Evolutionary conservation across 2,329 filamentous ascomycete species (phyloP), one percentile per base, ranked within the genome.

Genomic region (Alternaria sp.): DNA sequence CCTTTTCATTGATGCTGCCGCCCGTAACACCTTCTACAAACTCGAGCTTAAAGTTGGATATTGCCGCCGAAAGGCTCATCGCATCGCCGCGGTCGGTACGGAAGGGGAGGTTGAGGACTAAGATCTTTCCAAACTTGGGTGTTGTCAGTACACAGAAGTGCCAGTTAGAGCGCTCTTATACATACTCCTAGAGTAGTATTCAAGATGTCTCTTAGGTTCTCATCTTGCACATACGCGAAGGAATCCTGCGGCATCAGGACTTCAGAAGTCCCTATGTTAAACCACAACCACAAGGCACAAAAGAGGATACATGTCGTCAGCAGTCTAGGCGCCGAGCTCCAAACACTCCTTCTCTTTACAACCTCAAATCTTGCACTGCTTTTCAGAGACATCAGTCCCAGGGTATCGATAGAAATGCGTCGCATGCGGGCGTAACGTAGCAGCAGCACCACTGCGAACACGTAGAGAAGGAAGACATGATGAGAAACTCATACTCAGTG

Each of bases 11-110:
- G 58, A 73, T 73, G 39, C 64, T 67, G 5, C 65, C 69, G 29
- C 80, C 81, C 7, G 75, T 75, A 0, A 84, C 76, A 6, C 83
- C 84, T 34, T 83, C 78, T 2, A 84, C 66, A 62, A 81, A 86
- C 1, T 80, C 79, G 39, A 86, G 69, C 2, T 78, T 71, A 24
- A 86, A 71, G 31, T 80, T 79, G 40, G 78, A 83, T 3, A 83
- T 74, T 3, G 80, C 79, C 3, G 82, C 81, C 3, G 82, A 80
- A 6, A 85, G 74, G 0, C 77, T 75, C 70, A 86, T 81, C 10
- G 80, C 77, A 74, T 86, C 83, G 29, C 83, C 79, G 13, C 83
- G 80, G 61, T 86, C 85, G 24, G 79, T 82, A 2, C 84, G 78
- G 9, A 77, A 77, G 0, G 82, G 81, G 3, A 87, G 78, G 46